Base-by-base conservation (phyloP, 2,329 filamentous ascomycete genomes). In the Penicillium sp. region DNA sequence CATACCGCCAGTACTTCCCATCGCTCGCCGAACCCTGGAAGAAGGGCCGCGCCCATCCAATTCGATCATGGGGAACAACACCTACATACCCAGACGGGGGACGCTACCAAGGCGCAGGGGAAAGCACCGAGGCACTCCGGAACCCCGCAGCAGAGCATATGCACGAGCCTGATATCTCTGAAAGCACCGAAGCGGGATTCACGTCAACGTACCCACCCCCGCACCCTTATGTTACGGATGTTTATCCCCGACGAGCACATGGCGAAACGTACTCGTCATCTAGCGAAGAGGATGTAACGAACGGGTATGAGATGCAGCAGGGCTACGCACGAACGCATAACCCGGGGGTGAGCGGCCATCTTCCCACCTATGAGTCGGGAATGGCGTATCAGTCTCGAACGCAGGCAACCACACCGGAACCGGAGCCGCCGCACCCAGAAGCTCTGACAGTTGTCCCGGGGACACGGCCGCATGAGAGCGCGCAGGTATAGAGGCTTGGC, bases 1-100 rank as follows among this genome's bases (percentile, higher is more conserved):
- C 84, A 1, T 88, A 87, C 67, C 79, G 84, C 50, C 85, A 87
- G 70, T 88, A 88, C 70, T 88, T 87, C 73, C 85, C 85, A 19
- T 76, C 85, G 0, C 71, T 87, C 9, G 78, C 75, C 45, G 83
- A 87, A 68, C 76, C 83, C 5, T 85, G 83, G 83, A 80, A 79
- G 64, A 87, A 87, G 69, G 85, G 85, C 9, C 82, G 85, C 9
- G 85, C 85, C 26, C 84, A 86, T 68, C 83, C 85, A 1, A 86
- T 87, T 66, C 81, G 85, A 23, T 80, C 78, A 29, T 87, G 85
- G 85, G 85, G 83, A n/a, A 79, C 74, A 13, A 79, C 79, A 45
- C 81, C 82, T n/a, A 78, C 74, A 15, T 79, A 80, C 46, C 81
- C 82, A 4, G 5, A 69, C 71, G 7, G 69, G 70, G 5, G 56